A percentile compares a stretch with the other conserved stretches of the same genome.
These are phyloP conservation scores for Micractinium sp. DNA, from an alignment of 139 green algal species.

Conservation along the genomic window DNA sequence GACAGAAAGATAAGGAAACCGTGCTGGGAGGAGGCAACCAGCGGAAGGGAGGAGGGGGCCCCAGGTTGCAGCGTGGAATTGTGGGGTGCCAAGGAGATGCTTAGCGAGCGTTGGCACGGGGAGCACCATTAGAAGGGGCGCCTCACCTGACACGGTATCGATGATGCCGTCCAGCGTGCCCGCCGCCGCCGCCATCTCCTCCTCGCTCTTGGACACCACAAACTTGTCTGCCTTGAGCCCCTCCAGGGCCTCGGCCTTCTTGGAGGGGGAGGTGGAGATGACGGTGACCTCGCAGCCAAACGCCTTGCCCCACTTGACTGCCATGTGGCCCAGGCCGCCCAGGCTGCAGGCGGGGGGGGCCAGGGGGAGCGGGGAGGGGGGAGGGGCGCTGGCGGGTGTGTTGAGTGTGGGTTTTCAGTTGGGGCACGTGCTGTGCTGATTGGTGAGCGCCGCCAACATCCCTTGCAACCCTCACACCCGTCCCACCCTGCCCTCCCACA, in stretches of 20 bases:
- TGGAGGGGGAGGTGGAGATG: constrained; percentile 67
- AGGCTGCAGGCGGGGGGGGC: constrained; percentile 39
- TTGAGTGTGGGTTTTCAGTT: no score
- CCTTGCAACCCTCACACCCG: no score
- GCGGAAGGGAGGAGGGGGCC: no score
- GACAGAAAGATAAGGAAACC: background rate
- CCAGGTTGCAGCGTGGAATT: no score
- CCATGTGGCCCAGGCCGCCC: constrained; percentile 65
- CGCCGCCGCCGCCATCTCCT: constrained; percentile 57
- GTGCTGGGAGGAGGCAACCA: no score
- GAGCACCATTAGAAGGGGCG: no score
- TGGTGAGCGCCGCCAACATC: no score
- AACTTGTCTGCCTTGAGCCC: constrained; percentile 69
- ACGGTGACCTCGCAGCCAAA: constrained; percentile 77
- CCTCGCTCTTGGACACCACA: background rate
- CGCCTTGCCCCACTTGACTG: constrained; percentile 78
- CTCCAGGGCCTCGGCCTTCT: constrained; percentile 76
- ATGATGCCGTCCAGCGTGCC: constrained; percentile 84
- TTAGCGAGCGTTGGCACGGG: no score
- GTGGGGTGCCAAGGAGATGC: no score
- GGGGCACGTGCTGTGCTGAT: no score
- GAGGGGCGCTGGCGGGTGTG: no score
- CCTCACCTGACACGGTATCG: constrained; percentile 74
- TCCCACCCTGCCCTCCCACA: no score
- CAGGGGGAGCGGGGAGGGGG: background rate